Evolutionary conservation across 2,329 filamentous ascomycete species (phyloP), one percentile per base, ranked within the genome.

Genomic region (Colletotrichum melonis): DNA sequence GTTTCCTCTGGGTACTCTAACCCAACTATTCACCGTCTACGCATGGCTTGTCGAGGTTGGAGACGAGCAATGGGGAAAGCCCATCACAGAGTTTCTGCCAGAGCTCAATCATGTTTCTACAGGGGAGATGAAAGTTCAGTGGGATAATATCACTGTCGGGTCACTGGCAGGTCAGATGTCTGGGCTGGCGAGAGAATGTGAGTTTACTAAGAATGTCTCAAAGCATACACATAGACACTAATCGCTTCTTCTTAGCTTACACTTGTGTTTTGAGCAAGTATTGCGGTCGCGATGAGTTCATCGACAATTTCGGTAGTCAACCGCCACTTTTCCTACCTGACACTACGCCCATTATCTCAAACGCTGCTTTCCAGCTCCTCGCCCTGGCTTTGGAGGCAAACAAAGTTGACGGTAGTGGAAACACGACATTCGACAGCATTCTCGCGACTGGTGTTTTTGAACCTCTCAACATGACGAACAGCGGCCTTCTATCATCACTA

Each of bases 21-120:
- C 78, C 1, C 79, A 80, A 76, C 60, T 82, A 0, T 80, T 82
- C 54, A 82, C 80, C 0, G 78, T 81, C 1, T 82, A 82, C 26
- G 59, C 79, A 0, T 82, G 81, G 81, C 75, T 82, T 0, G 76
- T 76, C 3, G 70, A 78, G 22, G 75, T 78, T 38, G 80, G 80
- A 0, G 77, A 78, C 3, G 58, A 9, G 5, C 62, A 75, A 0
- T 82, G 80, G 80, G 74, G 78, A 24, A 73, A 69, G 0, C 74
- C 80, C 0, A 79, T 82, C 9, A 82, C 80, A 0, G 54, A 76
- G 0, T 81, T 76, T 52, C 30, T 82, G 1, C 80, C 80, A 0
- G 79, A 82, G 42, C 42, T 81, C 8, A 54, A 62, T 1, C 1
- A 35, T 67, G 2, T 72, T 11, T 22, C 4, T 16, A 3, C 46